Percentiles rank a stretch among this genome's conserved stretches.
Evolutionary conservation across 768 basidiomycete species (phyloP).

Genomic region (Rhizopogon vulgaris): DNA sequence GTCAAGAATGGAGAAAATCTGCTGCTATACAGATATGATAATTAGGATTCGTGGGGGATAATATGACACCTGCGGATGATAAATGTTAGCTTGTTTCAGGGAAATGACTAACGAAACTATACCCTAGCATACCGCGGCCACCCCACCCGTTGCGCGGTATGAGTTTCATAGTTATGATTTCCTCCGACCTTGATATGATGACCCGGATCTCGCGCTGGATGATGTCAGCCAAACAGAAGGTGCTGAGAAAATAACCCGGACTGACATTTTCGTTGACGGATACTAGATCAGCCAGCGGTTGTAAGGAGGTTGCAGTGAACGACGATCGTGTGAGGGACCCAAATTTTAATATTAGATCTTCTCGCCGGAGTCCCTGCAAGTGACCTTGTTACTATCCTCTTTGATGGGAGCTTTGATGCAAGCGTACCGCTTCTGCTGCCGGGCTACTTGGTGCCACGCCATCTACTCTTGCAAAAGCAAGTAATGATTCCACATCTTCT

Average conservation of each 20-base stretch:
- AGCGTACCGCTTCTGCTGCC: slow-evolving; percentile 70
- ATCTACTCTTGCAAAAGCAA: slow-evolving; percentile 78
- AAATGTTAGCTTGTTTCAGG: slow-evolving; percentile 2
- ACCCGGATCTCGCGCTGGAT: slow-evolving; percentile 54
- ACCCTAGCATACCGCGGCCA: slow-evolving; percentile 83
- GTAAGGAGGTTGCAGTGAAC: slow-evolving; percentile 50
- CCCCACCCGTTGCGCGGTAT: slow-evolving; percentile 79
- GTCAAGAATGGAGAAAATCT: not conserved
- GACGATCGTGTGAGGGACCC: slow-evolving; percentile 51
- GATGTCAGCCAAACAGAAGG: not conserved
- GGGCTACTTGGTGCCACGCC: slow-evolving; percentile 78
- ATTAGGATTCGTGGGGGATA: slow-evolving; percentile 34
- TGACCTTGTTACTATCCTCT: slow-evolving; percentile 1
- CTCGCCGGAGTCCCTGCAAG: slow-evolving; percentile 56
- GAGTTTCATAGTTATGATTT: slow-evolving; percentile 45
- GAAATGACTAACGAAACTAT: slow-evolving; percentile 14
- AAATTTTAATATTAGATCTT: slow-evolving; percentile 73
- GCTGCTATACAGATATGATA: not conserved
- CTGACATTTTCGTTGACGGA: slow-evolving; percentile 73
- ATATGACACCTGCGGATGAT: slow-evolving; percentile 49
- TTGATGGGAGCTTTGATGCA: slow-evolving; percentile 6
- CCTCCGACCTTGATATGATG: slow-evolving; percentile 46
- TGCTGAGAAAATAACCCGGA: not conserved
- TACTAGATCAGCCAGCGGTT: slow-evolving; percentile 71
- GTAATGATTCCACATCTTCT: slow-evolving; percentile 11